These are phyloP conservation scores for Colletotrichum magnum DNA, from an alignment of 2,329 filamentous ascomycete species.

Conservation along the genomic window DNA sequence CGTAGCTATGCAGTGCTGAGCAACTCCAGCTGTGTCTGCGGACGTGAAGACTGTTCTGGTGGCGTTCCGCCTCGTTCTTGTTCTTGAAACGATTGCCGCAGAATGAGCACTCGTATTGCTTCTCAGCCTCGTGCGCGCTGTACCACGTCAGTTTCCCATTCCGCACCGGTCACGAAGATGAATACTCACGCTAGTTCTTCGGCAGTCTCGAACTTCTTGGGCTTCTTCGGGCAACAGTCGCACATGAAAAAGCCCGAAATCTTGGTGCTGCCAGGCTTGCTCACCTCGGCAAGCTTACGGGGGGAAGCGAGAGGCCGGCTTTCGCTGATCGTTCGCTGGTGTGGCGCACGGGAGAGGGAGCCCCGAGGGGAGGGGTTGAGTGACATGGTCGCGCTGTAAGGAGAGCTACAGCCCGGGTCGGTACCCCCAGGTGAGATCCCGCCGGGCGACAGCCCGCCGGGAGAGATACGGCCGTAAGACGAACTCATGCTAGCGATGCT, in stretches of 20 bases:
- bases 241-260: conserved; percentile 76
- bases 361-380: conserved; percentile 65
- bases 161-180: neutral
- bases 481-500: conserved; percentile 57
- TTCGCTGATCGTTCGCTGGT: conserved; percentile 62
- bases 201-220: conserved; percentile 90
- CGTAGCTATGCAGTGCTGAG: conserved; percentile 82
- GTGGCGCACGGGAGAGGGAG: conserved; percentile 59
- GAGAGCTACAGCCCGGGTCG: conserved; percentile 60
- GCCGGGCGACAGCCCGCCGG: conserved; percentile 59
- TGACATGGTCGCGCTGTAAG: conserved; percentile 64
- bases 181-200: conserved; percentile 84
- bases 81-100: conserved; percentile 98
- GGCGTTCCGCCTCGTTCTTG: conserved; percentile 97
- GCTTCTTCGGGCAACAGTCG: conserved; percentile 97
- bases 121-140: conserved; percentile 92
- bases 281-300: conserved; percentile 65
- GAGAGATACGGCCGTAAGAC: conserved; percentile 63
- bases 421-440: conserved; percentile 64
- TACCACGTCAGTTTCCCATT: conserved; percentile 42
- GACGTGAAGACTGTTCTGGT: conserved; percentile 95
- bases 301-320: conserved; percentile 61
- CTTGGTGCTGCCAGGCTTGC: conserved; percentile 62
- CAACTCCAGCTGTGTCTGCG: conserved; percentile 97
- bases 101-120: conserved; percentile 94